phyloP scores from a whole-genome alignment of 352 stramenopile genomes.

The Globisporangium abappressorium region DNA sequence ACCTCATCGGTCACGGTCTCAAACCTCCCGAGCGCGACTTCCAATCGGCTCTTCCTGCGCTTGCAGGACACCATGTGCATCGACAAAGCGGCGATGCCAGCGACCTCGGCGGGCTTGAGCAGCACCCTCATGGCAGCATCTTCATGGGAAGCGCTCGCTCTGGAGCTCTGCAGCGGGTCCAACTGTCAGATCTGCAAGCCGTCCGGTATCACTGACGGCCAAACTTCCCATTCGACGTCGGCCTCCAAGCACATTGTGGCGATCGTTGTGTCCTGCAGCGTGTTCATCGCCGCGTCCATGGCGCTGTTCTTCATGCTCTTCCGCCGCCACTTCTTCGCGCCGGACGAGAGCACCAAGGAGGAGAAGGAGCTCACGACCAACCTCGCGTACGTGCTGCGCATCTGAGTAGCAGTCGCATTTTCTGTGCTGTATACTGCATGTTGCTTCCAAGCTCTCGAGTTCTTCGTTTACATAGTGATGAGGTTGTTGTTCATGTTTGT shows the following conservation, averaged over 20 bases:
- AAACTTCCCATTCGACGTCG: conserved; percentile 5
- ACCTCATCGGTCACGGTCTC: conserved; percentile 10
- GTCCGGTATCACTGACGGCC: background rate
- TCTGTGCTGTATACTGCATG: background rate
- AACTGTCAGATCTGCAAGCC: conserved; percentile 17
- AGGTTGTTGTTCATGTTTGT: background rate
- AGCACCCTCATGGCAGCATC: background rate
- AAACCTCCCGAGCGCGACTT: conserved; percentile 9
- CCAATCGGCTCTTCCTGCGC: conserved; percentile 30
- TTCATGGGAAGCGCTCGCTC: conserved; percentile 5
- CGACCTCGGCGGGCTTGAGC: background rate
- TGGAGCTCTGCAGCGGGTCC: conserved; percentile 24
- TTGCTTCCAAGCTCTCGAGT: background rate
- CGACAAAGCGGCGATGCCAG: conserved; percentile 20
- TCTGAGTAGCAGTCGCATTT: background rate
- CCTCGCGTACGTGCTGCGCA: conserved; percentile 42
- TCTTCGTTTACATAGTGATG: background rate
- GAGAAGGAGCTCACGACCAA: conserved; percentile 55
- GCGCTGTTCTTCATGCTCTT: conserved; percentile 39
- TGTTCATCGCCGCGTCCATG: conserved; percentile 45
- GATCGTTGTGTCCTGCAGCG: conserved; percentile 35
- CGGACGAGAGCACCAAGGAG: conserved; percentile 33
- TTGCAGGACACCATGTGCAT: conserved; percentile 24
- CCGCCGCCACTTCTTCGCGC: conserved; percentile 34
- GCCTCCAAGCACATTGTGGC: conserved; percentile 28